Evolutionary conservation across 2,329 filamentous ascomycete species (phyloP).

Genomic region (Beauveria australis): DNA sequence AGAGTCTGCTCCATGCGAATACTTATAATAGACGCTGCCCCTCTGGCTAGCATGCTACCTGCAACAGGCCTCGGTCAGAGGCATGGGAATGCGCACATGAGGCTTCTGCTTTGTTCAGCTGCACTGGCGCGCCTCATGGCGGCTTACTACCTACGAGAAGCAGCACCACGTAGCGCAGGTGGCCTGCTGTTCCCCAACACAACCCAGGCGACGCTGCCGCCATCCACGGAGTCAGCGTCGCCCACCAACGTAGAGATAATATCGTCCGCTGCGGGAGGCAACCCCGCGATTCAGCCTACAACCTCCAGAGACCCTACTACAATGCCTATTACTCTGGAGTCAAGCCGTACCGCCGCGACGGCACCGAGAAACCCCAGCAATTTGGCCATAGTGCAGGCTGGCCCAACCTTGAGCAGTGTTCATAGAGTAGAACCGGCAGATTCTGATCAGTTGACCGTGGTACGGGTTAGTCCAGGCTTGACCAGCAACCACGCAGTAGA

Average conservation of each 20-base stretch:
- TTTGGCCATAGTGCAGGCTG: neutral
- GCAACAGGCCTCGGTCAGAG: neutral
- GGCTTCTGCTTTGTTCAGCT: neutral
- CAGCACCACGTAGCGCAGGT: neutral
- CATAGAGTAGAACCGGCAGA: neutral
- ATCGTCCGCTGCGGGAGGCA: neutral
- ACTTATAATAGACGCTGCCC: neutral
- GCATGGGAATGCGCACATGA: neutral
- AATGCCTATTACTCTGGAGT: neutral
- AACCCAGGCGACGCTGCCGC: neutral
- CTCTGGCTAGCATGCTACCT: neutral
- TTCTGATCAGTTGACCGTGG: neutral
- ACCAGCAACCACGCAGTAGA: neutral
- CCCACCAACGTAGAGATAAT: neutral
- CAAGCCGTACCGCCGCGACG: neutral
- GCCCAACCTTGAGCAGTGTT: neutral
- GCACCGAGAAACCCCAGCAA: neutral
- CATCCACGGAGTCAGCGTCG: neutral
- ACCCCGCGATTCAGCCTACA: neutral
- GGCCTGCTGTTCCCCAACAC: neutral
- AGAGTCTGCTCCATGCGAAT: neutral
- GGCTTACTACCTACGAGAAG: neutral
- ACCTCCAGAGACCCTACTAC: neutral
- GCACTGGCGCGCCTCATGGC: neutral
- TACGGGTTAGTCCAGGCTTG: neutral